Evolutionary conservation across 1,284 basidiomycete species (phyloP).

Genomic region (Schizophyllum commune): DNA sequence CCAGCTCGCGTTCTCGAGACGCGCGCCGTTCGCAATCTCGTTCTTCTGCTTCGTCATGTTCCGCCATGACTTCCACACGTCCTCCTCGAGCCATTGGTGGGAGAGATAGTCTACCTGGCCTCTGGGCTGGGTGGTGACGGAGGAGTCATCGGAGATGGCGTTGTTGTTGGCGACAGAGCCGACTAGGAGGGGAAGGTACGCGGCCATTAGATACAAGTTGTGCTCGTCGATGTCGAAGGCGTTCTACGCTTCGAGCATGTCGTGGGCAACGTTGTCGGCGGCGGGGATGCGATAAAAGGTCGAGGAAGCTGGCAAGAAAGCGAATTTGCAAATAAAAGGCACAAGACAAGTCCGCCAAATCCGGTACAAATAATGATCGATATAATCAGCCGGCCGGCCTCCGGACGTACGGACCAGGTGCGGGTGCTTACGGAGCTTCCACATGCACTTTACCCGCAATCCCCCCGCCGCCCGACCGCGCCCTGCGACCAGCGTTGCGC

Average conservation of each 20-base stretch:
- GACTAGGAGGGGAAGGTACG: constrained; percentile 62
- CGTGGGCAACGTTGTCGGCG: neutral
- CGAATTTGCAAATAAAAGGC: neutral
- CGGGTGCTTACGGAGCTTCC: neutral
- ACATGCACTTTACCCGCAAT: neutral
- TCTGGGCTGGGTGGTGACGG: constrained; percentile 53
- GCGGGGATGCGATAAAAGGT: neutral
- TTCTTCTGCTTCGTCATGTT: constrained; percentile 99
- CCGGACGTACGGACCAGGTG: neutral
- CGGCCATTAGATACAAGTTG: constrained; percentile 35
- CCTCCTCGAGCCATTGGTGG: constrained; percentile 96
- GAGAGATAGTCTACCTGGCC: constrained; percentile 82
- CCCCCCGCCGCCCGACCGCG: too few relatives aligned
- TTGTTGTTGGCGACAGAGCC: constrained; percentile 49
- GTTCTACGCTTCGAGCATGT: neutral
- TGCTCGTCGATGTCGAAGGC: neutral
- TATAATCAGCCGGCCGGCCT: neutral
- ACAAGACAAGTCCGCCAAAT: neutral
- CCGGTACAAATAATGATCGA: neutral
- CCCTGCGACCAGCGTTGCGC: neutral
- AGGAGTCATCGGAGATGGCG: constrained; percentile 57
- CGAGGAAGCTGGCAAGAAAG: neutral
- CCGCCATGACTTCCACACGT: constrained; percentile 97
- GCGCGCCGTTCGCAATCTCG: constrained; percentile 92
- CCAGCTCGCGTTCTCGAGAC: constrained; percentile 98